Base-by-base conservation (phyloP, 192 early-diverging fungal species). In the Neocallimastix lanati region DNA sequence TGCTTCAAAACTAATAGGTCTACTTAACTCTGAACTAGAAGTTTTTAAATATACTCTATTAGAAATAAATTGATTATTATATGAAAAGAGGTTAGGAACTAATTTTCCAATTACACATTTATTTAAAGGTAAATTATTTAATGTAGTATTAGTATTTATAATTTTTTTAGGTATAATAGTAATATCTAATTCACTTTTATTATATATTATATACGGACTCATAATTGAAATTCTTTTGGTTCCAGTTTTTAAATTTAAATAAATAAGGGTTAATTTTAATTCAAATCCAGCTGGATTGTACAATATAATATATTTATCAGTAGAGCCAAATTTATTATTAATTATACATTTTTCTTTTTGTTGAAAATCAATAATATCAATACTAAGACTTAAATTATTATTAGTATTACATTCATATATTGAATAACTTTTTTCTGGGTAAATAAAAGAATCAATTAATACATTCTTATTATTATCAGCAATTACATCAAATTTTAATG, bases 1-100 rank as follows among this genome's bases (percentile, higher is more conserved):
- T 2, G 96, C 95, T 81, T 99, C 97, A 83, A 99, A 98, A 85
- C 96, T 98, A 76, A 96, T 82, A 4, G 93, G 94, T 80, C 90
- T 87, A 81, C 95, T 96, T 93, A 93, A 95, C 1, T 94, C 93
- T 0, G 93, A 93, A 27, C 91, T 88, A 16, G 82, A 83, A 0
- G 93, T 86, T 80, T 93, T 90, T 29, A 97, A 86, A 78, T 95
- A 84, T 4, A 93, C 90, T 29, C 96, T 86, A 83, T 96, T 98
- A 36, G 92, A 84, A 6, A 88, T 95, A 81, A 90, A 90, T 33
- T 67, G 50, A 67, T 67, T 67, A 67, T 67, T 67, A 27, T n/a
- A 67, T 67, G 50, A 67, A n/a, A 67, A 67, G 9, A 67, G 50
- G n/a, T 67, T 67, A n/a, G 50, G 50, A n/a, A 67, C 16, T 67